These are phyloP conservation scores for Salix purpurea DNA, from an alignment of 345 rosid species.

Conservation along the genomic window DNA sequence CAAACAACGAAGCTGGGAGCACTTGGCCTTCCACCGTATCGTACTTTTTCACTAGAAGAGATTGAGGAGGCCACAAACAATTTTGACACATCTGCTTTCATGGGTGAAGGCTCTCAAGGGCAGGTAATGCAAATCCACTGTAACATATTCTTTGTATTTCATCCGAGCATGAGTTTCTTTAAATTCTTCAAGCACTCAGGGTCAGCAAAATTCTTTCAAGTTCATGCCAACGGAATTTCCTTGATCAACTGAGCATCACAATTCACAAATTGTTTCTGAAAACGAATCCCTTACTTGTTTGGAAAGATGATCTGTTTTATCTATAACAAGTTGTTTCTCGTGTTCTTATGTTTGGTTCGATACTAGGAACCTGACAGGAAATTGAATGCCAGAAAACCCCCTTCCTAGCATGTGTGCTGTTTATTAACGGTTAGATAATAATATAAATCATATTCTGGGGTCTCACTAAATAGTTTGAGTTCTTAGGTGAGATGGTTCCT, in stretches of 20 bases:
- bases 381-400: neutral
- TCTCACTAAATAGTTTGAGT: too few species aligned
- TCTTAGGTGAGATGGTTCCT: too few species aligned
- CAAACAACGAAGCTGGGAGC: slow-evolving; percentile 86
- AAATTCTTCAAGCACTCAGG: neutral
- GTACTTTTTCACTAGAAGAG: slow-evolving; percentile 83
- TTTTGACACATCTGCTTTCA: slow-evolving; percentile 80
- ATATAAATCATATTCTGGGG: too few species aligned
- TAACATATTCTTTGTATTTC: neutral
- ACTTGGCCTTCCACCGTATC: slow-evolving; percentile 80
- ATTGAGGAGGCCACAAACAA: slow-evolving; percentile 76
- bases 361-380: neutral
- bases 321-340: neutral
- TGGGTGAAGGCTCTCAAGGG: slow-evolving; percentile 93
- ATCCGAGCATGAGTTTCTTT: neutral
- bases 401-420: too few species aligned
- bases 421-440: neutral
- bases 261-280: neutral
- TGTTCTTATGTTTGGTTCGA: neutral
- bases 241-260: neutral
- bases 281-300: neutral
- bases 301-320: neutral
- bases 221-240: neutral
- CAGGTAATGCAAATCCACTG: slow-evolving; percentile 44
- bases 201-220: neutral